These are phyloP conservation scores for Aspergillus unguis DNA, from an alignment of 2,329 filamentous ascomycete genomes.

Conservation along the genomic window DNA sequence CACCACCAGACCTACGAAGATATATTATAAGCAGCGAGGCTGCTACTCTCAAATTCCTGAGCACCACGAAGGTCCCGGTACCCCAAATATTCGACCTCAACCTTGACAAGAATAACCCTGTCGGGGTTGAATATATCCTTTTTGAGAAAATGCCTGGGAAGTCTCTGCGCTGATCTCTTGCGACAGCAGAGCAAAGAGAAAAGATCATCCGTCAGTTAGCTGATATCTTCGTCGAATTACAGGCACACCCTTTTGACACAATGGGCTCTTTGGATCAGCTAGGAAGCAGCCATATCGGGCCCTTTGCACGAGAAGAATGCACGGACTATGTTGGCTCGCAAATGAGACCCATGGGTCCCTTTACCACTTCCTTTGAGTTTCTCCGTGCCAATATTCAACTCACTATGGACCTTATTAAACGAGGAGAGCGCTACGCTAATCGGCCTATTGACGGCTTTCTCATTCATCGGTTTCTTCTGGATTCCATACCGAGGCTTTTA, in stretches of 20 bases:
- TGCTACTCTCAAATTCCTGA: slow-evolving; percentile 42
- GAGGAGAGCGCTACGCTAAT: slow-evolving; percentile 37
- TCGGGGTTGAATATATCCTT: slow-evolving; percentile 43
- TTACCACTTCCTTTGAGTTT: slow-evolving; percentile 36
- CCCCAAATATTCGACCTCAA: slow-evolving; percentile 40
- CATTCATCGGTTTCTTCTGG: slow-evolving; percentile 44
- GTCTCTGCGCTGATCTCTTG: slow-evolving; percentile 36
- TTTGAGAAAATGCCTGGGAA: slow-evolving; percentile 44
- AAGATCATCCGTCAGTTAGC: slow-evolving; percentile 40
- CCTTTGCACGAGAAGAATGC: slow-evolving; percentile 38
- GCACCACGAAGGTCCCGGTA: slow-evolving; percentile 34
- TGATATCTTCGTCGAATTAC: slow-evolving; percentile 40
- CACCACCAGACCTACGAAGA: slow-evolving; percentile 27
- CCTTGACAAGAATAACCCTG: slow-evolving; percentile 31
- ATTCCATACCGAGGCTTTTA: slow-evolving; percentile 24
- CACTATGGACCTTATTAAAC: slow-evolving; percentile 39
- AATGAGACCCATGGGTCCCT: slow-evolving; percentile 33
- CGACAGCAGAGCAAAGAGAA: slow-evolving; percentile 31
- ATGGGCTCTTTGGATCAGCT: slow-evolving; percentile 37
- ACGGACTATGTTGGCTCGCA: slow-evolving; percentile 29
- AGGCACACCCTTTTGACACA: slow-evolving; percentile 34
- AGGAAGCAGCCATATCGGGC: slow-evolving; percentile 27
- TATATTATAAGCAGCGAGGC: slow-evolving; percentile 37
- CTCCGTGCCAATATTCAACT: slow-evolving; percentile 32
- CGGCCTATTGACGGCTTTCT: slow-evolving; percentile 38